phyloP scores from a whole-genome alignment of 768 basidiomycete species.

The Mycena pura region DNA sequence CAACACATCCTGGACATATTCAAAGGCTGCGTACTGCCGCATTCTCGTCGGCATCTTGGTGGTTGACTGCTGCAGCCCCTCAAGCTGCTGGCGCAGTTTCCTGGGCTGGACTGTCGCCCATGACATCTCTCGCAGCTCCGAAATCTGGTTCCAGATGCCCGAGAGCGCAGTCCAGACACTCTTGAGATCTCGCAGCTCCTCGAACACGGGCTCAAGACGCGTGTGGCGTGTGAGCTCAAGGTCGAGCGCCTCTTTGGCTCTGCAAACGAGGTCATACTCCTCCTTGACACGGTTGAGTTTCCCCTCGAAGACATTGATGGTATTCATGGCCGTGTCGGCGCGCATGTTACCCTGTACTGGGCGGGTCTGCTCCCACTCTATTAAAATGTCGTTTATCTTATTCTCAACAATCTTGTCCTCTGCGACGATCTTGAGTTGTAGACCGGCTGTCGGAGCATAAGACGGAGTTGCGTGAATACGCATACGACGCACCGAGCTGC shows the following conservation, averaged over 20 bases:
- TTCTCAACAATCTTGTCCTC: slow-evolving; percentile 98
- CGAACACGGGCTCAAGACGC: slow-evolving; percentile 91
- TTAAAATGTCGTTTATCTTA: slow-evolving; percentile 88
- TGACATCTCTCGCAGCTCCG: slow-evolving; percentile 83
- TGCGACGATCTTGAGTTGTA: slow-evolving; percentile 99
- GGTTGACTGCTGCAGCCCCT: slow-evolving; percentile 89
- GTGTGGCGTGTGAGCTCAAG: slow-evolving; percentile 90
- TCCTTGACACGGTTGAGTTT: slow-evolving; percentile 90
- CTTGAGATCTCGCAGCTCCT: slow-evolving; percentile 95
- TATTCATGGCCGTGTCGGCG: slow-evolving; percentile 95
- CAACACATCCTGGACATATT: slow-evolving; percentile 94
- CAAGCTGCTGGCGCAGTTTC: slow-evolving; percentile 93
- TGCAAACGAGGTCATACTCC: slow-evolving; percentile 93
- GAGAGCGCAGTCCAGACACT: slow-evolving; percentile 99
- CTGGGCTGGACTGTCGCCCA: slow-evolving; percentile 96
- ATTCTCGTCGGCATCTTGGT: slow-evolving; percentile 99
- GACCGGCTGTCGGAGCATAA: slow-evolving; percentile 64
- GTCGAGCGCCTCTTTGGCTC: slow-evolving; percentile 96
- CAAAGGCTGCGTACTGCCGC: slow-evolving; percentile 99
- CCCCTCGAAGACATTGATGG: slow-evolving; percentile 93
- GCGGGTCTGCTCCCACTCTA: slow-evolving; percentile 95
- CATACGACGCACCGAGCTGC: slow-evolving; percentile 80
- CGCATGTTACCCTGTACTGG: slow-evolving; percentile 97
- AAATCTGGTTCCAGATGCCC: slow-evolving; percentile 94
- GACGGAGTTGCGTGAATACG: not conserved